Evolutionary conservation across 2,329 filamentous ascomycete species (phyloP).

Genomic region (Aspergillus puulaauensis): DNA sequence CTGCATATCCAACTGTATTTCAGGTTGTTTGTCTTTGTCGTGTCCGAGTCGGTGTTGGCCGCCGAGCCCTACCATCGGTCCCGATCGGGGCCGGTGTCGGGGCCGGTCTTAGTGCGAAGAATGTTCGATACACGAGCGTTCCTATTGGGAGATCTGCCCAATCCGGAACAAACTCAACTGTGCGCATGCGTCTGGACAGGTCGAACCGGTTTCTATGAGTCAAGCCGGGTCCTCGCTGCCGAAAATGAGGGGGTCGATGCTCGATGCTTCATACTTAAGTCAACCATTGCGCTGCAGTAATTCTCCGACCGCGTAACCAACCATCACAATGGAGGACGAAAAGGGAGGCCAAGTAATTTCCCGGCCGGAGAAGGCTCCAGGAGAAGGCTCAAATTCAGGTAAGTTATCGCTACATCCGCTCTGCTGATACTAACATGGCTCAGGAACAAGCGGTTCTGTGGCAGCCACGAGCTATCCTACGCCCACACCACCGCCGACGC

Average conservation of each 20-base stretch:
- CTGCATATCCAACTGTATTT: no score
- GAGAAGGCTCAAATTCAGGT: not conserved
- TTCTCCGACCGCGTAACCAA: not conserved
- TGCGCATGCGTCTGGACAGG: constrained; percentile 8
- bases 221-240: constrained; percentile 6
- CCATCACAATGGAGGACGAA: constrained; percentile 1
- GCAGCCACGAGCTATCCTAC: not conserved
- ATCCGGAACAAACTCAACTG: not conserved
- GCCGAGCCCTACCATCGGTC: constrained; percentile 4
- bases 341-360: not conserved
- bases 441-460: not conserved
- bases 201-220: constrained; percentile 21
- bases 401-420: not conserved
- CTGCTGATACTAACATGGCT: not conserved
- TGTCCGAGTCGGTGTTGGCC: not conserved
- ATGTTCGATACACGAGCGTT: not conserved
- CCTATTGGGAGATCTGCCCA: not conserved
- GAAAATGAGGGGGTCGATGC: not conserved
- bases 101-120: constrained; percentile 4
- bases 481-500: not conserved
- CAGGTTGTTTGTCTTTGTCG: not conserved
- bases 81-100: constrained; percentile 22
- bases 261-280: constrained; percentile 6
- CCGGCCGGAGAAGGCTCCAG: not conserved
- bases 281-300: not conserved